Evolutionary conservation across 2,329 filamentous ascomycete genomes (phyloP), one percentile per base, ranked within the genome.

Genomic region (Pyrenophora seminiperda): DNA sequence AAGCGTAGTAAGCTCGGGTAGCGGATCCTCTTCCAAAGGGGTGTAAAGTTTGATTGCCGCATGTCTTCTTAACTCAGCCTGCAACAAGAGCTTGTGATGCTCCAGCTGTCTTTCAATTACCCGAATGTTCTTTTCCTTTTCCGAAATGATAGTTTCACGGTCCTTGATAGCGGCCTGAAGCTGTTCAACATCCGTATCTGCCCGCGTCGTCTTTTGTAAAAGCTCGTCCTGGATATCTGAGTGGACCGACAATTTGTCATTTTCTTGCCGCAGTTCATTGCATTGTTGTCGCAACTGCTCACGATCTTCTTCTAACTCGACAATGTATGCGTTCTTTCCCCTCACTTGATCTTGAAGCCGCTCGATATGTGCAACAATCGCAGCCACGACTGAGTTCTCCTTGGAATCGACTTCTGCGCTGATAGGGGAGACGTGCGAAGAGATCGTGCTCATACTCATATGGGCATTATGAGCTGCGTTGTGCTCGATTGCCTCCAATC

Each of bases 61-160:
- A 52, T 76, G 70, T 15, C 67, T 70, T 33, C 74, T 65, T 24
- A 77, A 68, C 46, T 78, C 75, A 0, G 68, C 62, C 24, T 76
- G 68, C 5, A 78, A 58, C 2, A 78, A 61, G 1, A 70, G 58
- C 36, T 73, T 71, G 52, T 75, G 71, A 19, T 70, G 67, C 29
- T 77, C 74, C 7, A 76, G 57, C 47, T 77, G 73, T 22, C 62
- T 68, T 50, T 73, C 61, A 1, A 66, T 44, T 6, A 56, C 59
- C 17, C 62, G 61, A 1, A 72, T 47, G 2, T 61, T 55, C 36
- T 65, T 66, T 15, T 68, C 65, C 40, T 70, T 72, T 41, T 72
- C 67, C 15, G 54, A 57, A 38, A 72, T 68, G 20, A 65, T 56
- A 2, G 62, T 46, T 41, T 72, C 70, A 5, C 68, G 68, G 11